Conservation (phyloP, 208 protist genomes). For the Acanthamoeba royreba region DNA sequence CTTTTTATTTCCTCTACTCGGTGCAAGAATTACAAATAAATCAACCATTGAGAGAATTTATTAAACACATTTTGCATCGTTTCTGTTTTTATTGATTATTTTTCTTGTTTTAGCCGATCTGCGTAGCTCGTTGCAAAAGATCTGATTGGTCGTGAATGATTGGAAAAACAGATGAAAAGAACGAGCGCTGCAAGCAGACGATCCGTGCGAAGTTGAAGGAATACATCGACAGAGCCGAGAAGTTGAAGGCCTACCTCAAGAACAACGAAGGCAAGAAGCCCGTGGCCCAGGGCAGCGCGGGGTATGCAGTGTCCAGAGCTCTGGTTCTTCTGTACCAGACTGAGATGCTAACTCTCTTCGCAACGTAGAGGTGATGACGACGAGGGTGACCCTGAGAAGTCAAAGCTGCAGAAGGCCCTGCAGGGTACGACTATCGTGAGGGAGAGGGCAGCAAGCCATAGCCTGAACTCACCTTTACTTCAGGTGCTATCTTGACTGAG, state of each 20-base stretch:
- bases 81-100: too few species aligned
- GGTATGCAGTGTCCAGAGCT: too few species aligned
- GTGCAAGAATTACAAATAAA: background rate
- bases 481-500: conserved; percentile 85
- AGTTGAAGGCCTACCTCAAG: conserved; percentile 92
- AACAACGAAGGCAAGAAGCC: conserved; percentile 81
- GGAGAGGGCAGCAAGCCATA: too few species aligned
- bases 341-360: background rate
- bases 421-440: conserved; percentile 12
- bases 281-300: conserved; percentile 21
- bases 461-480: too few species aligned
- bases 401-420: conserved; percentile 86
- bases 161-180: conserved; percentile 90
- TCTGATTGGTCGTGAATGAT: background rate
- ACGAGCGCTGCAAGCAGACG: conserved; percentile 86
- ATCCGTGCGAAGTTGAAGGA: conserved; percentile 83
- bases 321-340: background rate
- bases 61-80: background rate
- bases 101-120: too few species aligned
- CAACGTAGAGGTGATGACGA: conserved; percentile 70
- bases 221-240: conserved; percentile 92
- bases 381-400: conserved; percentile 86
- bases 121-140: background rate
- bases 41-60: background rate
- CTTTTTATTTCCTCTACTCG: background rate